Base-by-base conservation (phyloP, 78 protist species). In the Bigelowiella natans region DNA sequence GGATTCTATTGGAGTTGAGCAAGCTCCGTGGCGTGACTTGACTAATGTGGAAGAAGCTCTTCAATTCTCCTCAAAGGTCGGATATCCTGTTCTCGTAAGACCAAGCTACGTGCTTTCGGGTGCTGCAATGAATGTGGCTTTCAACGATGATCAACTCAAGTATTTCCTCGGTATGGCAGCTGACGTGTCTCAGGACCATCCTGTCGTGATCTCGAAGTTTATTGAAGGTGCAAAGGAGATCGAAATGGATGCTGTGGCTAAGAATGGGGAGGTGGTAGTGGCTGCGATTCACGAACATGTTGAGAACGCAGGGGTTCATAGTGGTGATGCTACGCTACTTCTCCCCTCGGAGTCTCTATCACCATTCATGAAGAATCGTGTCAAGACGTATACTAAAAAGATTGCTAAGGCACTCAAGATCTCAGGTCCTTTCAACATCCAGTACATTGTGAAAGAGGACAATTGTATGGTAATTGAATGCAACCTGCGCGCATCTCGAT, bases 221-320 rank as follows among this genome's bases (percentile, higher is more conserved):
- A 94, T 96, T 90, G 18, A 51, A 51, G 73, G 73, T 3, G 97
- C 98, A 31, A 97, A 96, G 93, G 99, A 97, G 93, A 96, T 97
- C 92, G 99, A 97, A 88, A 93, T 97, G 73, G 98, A 97, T 89
- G 97, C 96, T 37, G 97, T 97, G 1, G 98, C 98, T 3, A 38
- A 88, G 83, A 86, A 94, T 82, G 99, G 99, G 37, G 40, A 51
- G 73, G 73, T 51, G 36, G 88, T 97, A 63, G 88, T 94, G 88
- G 94, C 93, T 89, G 97, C 96, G 89, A 93, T 97, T 82, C 93
- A 95, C 39, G 98, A 97, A 93, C 99, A 97, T 94, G 95, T 97
- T 28, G 99, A 97, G 93, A 97, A 97, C 88, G 99, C 99, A 0
- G 99, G 99, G 11, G 99, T 97, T 38, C 99, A 97, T 95, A 90